Evolutionary conservation across 2,329 filamentous ascomycete genomes (phyloP).

Genomic region (Scedosporium minutisporum): DNA sequence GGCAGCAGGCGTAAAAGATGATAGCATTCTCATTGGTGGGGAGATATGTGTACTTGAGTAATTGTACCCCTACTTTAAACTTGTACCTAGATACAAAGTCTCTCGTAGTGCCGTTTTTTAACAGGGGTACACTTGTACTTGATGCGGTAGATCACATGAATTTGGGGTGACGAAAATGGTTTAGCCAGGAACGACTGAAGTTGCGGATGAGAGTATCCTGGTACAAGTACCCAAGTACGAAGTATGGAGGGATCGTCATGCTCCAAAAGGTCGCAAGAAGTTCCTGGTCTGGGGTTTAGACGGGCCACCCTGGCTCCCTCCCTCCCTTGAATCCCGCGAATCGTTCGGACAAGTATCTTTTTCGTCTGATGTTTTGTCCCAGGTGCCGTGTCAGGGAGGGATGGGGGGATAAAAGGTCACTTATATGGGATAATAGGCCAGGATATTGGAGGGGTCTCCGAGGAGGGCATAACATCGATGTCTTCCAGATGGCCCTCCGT

Average conservation of each 20-base stretch:
- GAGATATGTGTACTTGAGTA: too few species aligned
- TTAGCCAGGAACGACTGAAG: neutral
- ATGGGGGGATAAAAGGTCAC: neutral
- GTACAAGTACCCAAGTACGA: too few species aligned
- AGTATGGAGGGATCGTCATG: neutral
- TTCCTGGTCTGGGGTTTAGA: neutral
- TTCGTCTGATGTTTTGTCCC: neutral
- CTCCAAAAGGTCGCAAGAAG: neutral
- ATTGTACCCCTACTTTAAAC: too few species aligned
- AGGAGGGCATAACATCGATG: neutral
- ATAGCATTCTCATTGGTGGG: neutral
- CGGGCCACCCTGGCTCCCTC: neutral
- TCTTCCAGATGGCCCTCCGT: neutral
- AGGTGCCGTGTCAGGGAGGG: neutral
- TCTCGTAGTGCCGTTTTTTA: too few species aligned
- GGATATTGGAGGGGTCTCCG: neutral
- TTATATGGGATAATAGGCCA: neutral
- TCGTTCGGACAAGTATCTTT: neutral
- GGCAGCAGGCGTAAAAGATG: neutral
- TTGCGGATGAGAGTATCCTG: too few species aligned
- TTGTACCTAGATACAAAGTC: too few species aligned
- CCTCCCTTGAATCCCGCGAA: neutral
- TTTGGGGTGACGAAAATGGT: neutral
- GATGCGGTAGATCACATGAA: neutral
- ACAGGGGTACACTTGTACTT: neutral